phyloP scores from a whole-genome alignment of 1,284 basidiomycete genomes.

The Coriolopsis trogii region DNA sequence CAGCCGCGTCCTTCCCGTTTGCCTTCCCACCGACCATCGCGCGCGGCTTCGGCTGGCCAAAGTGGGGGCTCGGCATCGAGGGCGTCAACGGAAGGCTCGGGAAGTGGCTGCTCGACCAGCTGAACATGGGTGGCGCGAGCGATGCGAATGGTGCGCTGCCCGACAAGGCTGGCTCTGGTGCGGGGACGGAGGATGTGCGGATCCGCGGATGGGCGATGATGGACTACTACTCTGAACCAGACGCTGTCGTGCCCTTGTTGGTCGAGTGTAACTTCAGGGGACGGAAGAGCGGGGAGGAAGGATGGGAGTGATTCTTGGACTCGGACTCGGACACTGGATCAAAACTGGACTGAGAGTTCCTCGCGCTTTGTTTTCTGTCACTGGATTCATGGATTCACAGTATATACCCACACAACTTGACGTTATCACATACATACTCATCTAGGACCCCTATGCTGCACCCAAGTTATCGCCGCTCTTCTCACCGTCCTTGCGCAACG shows the following conservation, averaged over 20 bases:
- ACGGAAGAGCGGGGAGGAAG: constrained; percentile 48
- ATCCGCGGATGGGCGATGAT: constrained; percentile 73
- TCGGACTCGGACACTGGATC: neutral
- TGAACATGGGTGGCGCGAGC: constrained; percentile 9
- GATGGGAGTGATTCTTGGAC: constrained; percentile 38
- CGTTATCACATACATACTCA: too few relatives aligned
- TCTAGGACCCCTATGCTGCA: constrained; percentile 18
- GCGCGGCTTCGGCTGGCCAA: constrained; percentile 80
- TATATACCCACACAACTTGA: too few relatives aligned
- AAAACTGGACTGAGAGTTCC: neutral
- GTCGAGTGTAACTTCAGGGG: constrained; percentile 77
- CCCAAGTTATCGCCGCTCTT: constrained; percentile 16
- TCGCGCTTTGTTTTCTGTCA: neutral
- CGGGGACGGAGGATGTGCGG: constrained; percentile 34
- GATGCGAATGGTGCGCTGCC: neutral
- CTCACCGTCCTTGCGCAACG: constrained; percentile 27
- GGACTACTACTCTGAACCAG: constrained; percentile 70
- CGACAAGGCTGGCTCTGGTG: too few relatives aligned
- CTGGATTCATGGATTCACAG: neutral
- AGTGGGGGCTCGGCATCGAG: constrained; percentile 72
- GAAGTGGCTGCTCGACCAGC: constrained; percentile 61
- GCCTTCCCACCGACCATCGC: constrained; percentile 76
- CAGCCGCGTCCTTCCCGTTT: constrained; percentile 80
- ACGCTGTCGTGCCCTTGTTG: constrained; percentile 61
- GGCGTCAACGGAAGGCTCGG: constrained; percentile 80